A percentile compares a stretch with the other conserved stretches of the same genome.
phyloP scores from a whole-genome alignment of 768 basidiomycete species.

The Amanita exitialis region DNA sequence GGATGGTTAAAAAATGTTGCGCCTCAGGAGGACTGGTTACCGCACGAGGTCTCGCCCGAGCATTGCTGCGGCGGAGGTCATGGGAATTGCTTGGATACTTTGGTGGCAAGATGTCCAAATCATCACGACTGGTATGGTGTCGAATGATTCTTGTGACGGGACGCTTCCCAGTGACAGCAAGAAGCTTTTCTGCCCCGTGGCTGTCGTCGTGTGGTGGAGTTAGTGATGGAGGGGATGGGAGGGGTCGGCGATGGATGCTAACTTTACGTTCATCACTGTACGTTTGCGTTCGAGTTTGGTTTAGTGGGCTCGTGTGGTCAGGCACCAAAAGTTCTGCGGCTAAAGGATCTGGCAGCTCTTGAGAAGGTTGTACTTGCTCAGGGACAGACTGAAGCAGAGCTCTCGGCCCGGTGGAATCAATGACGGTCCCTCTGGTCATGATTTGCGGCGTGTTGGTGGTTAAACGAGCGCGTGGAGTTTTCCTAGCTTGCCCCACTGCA shows the following conservation, averaged over 20 bases:
- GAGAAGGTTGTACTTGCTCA: constrained; percentile 1
- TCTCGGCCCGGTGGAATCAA: background rate
- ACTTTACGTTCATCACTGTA: background rate
- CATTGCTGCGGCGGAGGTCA: constrained; percentile 4
- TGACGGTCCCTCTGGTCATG: background rate
- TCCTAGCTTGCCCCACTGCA: constrained; percentile 4
- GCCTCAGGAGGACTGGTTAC: background rate
- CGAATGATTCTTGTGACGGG: constrained; percentile 7
- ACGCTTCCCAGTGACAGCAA: background rate
- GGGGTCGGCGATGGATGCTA: constrained; percentile 2
- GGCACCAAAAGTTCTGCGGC: constrained; percentile 2
- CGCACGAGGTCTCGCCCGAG: background rate
- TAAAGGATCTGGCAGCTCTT: background rate
- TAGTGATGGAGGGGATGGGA: constrained; percentile 1
- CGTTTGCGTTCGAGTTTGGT: background rate
- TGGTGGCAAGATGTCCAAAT: background rate
- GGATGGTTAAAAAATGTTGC: background rate
- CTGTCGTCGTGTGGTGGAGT: background rate
- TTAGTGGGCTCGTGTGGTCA: background rate
- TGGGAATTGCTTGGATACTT: background rate
- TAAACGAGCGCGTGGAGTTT: constrained; percentile 7
- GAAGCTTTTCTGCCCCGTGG: background rate
- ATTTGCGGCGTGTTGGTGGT: constrained; percentile 5
- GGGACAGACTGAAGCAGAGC: background rate
- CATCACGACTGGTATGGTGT: background rate